These are phyloP conservation scores for Hygrocybe punicea DNA, from an alignment of 768 basidiomycete genomes.

Conservation along the genomic window DNA sequence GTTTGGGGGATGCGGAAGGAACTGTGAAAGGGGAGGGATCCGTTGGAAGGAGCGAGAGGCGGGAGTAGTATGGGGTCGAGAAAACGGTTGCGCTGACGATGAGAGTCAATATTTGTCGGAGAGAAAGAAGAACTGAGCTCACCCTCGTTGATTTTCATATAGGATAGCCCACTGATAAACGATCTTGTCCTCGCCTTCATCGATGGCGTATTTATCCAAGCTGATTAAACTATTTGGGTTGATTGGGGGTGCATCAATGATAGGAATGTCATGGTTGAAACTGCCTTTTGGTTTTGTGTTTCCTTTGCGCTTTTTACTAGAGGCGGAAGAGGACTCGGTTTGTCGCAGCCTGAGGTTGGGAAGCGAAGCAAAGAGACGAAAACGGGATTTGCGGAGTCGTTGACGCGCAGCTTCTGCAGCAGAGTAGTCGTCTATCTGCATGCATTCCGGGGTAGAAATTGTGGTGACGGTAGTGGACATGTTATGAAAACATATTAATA, in stretches of 20 bases:
- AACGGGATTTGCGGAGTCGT: constrained; percentile 40
- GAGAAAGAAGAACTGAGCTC: constrained; percentile 18
- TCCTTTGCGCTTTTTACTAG: constrained; percentile 5
- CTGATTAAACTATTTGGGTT: constrained; percentile 25
- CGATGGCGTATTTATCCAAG: constrained; percentile 28
- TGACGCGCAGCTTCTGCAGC: constrained; percentile 47
- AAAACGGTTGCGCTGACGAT: constrained; percentile 56
- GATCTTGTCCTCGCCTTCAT: constrained; percentile 39
- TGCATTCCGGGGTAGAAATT: constrained; percentile 35
- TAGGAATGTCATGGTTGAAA: not conserved
- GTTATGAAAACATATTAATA: too few relatives aligned
- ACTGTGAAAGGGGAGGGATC: constrained; percentile 75
- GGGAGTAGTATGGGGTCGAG: constrained; percentile 70
- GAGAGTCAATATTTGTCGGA: not conserved
- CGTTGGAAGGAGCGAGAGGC: constrained; percentile 60
- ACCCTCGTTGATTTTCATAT: constrained; percentile 86
- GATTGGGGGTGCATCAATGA: constrained; percentile 6
- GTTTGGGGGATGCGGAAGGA: constrained; percentile 41
- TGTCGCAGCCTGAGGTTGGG: constrained; percentile 23
- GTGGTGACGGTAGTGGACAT: not conserved
- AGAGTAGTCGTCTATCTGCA: constrained; percentile 41
- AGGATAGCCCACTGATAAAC: constrained; percentile 73
- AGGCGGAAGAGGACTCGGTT: constrained; percentile 6
- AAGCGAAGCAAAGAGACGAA: constrained; percentile 34
- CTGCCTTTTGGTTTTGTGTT: not conserved